A percentile compares a stretch with the other conserved stretches of the same genome.
These are phyloP conservation scores for Talaromyces sp. DNA, from an alignment of 2,329 filamentous ascomycete genomes.

Conservation along the genomic window DNA sequence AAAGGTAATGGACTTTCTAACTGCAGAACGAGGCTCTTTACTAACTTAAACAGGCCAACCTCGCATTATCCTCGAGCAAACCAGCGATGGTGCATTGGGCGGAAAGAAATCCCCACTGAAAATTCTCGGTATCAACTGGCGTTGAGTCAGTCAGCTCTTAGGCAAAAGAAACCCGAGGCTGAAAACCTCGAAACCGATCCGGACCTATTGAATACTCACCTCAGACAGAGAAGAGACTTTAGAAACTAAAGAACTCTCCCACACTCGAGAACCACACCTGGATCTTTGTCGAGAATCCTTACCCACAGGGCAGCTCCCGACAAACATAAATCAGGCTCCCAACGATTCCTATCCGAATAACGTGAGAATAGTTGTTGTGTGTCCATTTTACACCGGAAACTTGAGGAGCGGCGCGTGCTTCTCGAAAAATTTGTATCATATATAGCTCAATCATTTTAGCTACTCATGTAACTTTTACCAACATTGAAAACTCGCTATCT, in stretches of 20 bases:
- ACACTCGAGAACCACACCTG: not conserved
- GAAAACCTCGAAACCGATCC: not conserved
- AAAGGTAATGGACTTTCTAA: slow-evolving; percentile 45
- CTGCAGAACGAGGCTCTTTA: not conserved
- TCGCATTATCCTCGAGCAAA: slow-evolving; percentile 43
- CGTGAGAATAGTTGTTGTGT: not conserved
- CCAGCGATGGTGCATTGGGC: slow-evolving; percentile 28
- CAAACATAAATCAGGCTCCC: not conserved
- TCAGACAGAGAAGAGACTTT: not conserved
- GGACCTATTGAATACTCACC: not conserved
- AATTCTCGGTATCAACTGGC: slow-evolving; percentile 47
- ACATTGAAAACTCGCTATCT: not conserved
- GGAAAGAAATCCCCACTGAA: slow-evolving; percentile 42
- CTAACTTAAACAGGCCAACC: slow-evolving; percentile 32
- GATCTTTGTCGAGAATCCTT: not conserved
- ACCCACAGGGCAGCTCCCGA: not conserved
- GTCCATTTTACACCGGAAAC: not conserved
- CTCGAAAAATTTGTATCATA: not conserved
- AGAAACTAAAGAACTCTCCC: not conserved
- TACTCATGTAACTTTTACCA: not conserved
- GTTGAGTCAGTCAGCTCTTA: slow-evolving; percentile 16
- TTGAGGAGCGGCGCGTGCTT: not conserved
- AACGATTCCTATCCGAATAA: not conserved
- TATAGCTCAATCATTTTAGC: not conserved
- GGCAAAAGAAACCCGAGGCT: not conserved